Base-by-base conservation (phyloP, 192 early-diverging fungal species). In the Piromyces sp. region DNA sequence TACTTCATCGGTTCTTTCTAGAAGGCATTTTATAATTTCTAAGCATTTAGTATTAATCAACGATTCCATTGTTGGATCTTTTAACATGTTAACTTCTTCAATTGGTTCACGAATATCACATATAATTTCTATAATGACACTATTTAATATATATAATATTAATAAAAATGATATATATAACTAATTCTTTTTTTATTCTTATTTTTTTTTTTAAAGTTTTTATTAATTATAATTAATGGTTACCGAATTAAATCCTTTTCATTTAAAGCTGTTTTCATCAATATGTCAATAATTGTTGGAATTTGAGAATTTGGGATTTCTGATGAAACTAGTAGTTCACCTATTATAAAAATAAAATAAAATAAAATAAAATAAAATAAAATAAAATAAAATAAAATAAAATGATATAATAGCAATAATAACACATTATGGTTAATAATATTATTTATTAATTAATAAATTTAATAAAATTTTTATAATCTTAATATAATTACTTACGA, bases 241-340 rank as follows among this genome's bases (percentile, higher is more conserved):
- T 84, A 88, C 82, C 93, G 89, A n/a, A 93, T 95, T 87, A 95
- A 95, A 82, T 97, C 96, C 79, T 91, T 89, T 83, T 97, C 95
- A 83, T 91, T 93, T 80, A 93, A 84, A 7, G 94, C 90, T 28
- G 95, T 90, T 81, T 89, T 92, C 38, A 89, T 90, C 84, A 96
- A 90, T 14, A 94, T 89, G 42, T 93, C 91, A 19, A 95, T 88
- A n/a, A 95, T 93, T 26, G 87, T 90, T 78, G 89, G 91, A 30
- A 97, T 86, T 82, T 93, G 92, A 81, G 93, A 92, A 37, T 94
- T 92, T 5, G 93, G 91, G 16, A 95, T 89, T 82, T 95, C 94
- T 19, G 90, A 89, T 9, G 91, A 82, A 87, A 92, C 87, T 0
- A 96, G 83, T 87, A 97, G 92, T 82, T 95, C 92, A 79, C 87